Evolutionary conservation across 352 stramenopile genomes (phyloP).

Genomic region (Pythium myriotylum): DNA sequence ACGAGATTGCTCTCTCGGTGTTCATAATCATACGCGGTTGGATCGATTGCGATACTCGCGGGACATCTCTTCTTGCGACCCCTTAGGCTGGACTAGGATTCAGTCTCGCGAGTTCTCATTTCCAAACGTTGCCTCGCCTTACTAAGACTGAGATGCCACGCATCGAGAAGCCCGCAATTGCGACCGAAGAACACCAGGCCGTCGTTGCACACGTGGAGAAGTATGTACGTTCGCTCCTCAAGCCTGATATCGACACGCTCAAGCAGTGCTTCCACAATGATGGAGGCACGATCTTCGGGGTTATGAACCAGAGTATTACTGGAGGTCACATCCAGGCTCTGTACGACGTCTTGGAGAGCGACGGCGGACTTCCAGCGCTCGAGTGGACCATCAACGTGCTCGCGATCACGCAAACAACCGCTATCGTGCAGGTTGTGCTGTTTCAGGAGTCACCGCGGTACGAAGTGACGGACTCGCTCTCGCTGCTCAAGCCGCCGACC

Average conservation of each 20-base stretch:
- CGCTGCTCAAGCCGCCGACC: conserved; percentile 10
- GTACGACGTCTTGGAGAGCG: conserved; percentile 13
- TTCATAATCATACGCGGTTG: neutral
- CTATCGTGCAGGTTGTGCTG: conserved; percentile 9
- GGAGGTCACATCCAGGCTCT: conserved; percentile 16
- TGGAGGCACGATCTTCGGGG: conserved; percentile 13
- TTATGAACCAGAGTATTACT: neutral
- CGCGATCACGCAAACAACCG: conserved; percentile 4
- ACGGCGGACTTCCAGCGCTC: conserved; percentile 13
- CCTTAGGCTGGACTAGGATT: too few relatives aligned
- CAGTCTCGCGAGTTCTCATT: too few relatives aligned
- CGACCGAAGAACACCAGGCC: neutral
- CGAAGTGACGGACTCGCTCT: conserved; percentile 22
- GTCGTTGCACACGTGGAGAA: conserved; percentile 11
- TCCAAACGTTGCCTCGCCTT: neutral
- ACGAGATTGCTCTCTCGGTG: too few relatives aligned
- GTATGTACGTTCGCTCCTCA: conserved; percentile 8
- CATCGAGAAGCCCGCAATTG: conserved; percentile 2
- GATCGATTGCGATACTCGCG: too few relatives aligned
- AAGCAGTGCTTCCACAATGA: conserved; percentile 17
- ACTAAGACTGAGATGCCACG: conserved; percentile 7
- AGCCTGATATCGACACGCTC: conserved; percentile 15
- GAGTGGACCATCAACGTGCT: conserved; percentile 17
- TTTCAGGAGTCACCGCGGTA: conserved; percentile 14
- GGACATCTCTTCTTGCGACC: too few relatives aligned